Evolutionary conservation across 2,329 filamentous ascomycete species (phyloP).

Genomic region (Aspergillus novoparasiticus): DNA sequence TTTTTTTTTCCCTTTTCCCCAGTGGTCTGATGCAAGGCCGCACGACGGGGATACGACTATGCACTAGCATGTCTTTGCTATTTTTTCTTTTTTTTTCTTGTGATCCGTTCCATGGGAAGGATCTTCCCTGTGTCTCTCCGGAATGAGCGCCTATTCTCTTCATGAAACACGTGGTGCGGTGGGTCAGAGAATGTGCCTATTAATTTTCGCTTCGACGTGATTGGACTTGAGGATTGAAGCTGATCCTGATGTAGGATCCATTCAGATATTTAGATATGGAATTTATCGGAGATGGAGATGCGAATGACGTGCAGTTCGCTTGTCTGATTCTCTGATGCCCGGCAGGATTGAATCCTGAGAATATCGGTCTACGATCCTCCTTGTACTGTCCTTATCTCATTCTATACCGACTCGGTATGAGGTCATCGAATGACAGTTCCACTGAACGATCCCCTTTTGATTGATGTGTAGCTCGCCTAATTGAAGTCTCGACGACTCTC

Average conservation of each 20-base stretch:
- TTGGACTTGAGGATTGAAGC: neutral
- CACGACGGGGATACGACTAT: neutral
- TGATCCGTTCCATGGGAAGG: neutral
- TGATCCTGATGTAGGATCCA: neutral
- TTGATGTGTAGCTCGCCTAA: neutral
- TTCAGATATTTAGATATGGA: neutral
- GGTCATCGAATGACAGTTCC: neutral
- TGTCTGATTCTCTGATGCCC: neutral
- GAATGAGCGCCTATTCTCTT: neutral
- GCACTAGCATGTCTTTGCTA: neutral
- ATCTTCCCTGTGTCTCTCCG: neutral
- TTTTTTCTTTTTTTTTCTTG: neutral
- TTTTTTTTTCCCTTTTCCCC: neutral
- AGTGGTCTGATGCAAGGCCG: conserved; percentile 13
- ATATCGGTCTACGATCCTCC: too few relatives aligned
- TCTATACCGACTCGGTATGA: neutral
- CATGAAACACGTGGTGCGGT: conserved; percentile 17
- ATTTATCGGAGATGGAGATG: neutral
- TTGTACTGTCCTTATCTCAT: too few relatives aligned
- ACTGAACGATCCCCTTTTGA: neutral
- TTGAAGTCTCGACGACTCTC: neutral
- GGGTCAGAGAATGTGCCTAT: conserved; percentile 4
- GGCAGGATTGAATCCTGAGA: neutral
- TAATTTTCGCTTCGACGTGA: neutral
- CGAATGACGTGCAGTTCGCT: neutral